These are phyloP conservation scores for Trifolium subterraneum DNA, from an alignment of 306 rosid genomes.

Conservation along the genomic window DNA sequence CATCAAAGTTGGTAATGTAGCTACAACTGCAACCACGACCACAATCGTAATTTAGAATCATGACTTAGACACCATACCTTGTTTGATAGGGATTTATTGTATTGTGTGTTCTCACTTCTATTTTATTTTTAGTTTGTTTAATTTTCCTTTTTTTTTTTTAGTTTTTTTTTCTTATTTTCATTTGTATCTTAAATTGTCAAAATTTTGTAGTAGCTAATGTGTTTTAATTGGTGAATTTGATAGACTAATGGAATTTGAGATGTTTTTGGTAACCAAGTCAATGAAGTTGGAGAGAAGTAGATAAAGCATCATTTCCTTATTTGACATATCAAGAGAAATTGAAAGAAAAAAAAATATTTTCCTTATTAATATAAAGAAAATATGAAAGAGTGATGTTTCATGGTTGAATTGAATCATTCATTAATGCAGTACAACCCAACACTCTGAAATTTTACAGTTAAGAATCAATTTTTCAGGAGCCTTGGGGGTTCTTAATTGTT, in stretches of 20 bases:
- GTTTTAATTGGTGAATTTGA: conserved; percentile 49
- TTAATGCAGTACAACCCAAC: conserved; percentile 62
- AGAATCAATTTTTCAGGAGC: conserved; percentile 52
- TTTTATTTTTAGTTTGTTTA: conserved; percentile 25
- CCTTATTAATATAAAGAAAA: conserved; percentile 2
- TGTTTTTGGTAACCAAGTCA: conserved; percentile 51
- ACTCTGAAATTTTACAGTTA: conserved; percentile 50
- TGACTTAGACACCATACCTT: neutral
- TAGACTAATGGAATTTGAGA: conserved; percentile 54
- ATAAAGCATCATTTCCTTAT: conserved; percentile 43
- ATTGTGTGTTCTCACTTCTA: conserved; percentile 50
- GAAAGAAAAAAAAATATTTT: neutral
- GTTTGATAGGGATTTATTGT: conserved; percentile 41
- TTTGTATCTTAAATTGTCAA: conserved; percentile 35
- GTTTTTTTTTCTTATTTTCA: neutral
- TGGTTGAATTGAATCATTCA: conserved; percentile 31
- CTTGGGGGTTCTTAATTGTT: conserved; percentile 50
- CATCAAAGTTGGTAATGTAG: no score
- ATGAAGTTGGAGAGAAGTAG: conserved; percentile 49
- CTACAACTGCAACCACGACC: neutral
- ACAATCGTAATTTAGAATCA: neutral
- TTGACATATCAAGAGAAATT: conserved; percentile 40
- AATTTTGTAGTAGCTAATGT: conserved; percentile 35
- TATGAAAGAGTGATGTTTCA: conserved; percentile 64
- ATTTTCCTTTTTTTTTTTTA: conserved; percentile 5